Conservation (phyloP, 2,329 filamentous ascomycete species). For the Pseudovirgaria hyperparasitica region DNA sequence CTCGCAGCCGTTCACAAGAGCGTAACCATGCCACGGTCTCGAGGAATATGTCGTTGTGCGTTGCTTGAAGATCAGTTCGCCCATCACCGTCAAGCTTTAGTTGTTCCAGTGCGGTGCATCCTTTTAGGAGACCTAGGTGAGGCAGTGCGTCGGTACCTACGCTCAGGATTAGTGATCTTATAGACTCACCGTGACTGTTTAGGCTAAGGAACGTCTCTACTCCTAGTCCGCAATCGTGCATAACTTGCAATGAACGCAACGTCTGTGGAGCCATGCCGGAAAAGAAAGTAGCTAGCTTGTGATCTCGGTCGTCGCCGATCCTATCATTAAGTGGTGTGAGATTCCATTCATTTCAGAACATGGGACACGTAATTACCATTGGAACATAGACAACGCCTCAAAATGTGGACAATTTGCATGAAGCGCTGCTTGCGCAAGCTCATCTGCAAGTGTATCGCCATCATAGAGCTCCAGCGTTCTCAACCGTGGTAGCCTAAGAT, state of each 20-base stretch:
- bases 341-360: background rate
- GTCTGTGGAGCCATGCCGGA: constrained; percentile 42
- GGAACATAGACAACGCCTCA: constrained; percentile 45
- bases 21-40: constrained; percentile 42
- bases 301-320: constrained; percentile 37
- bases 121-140: constrained; percentile 35
- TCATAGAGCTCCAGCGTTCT: constrained; percentile 48
- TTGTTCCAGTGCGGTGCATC: constrained; percentile 35
- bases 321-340: constrained; percentile 15
- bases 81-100: constrained; percentile 36
- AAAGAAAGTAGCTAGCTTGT: constrained; percentile 47
- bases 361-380: constrained; percentile 23
- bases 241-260: constrained; percentile 45
- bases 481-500: constrained; percentile 45
- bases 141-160: constrained; percentile 36
- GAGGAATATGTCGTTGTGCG: constrained; percentile 39
- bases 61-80: constrained; percentile 34
- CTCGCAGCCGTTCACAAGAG: constrained; percentile 37
- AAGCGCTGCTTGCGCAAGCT: constrained; percentile 41
- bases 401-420: constrained; percentile 48
- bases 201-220: constrained; percentile 41
- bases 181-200: constrained; percentile 39
- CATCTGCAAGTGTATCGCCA: constrained; percentile 44
- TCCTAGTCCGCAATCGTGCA: constrained; percentile 43
- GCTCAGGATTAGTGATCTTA: constrained; percentile 41